These are phyloP conservation scores for Penicillium malachiteum DNA, from an alignment of 495 filamentous ascomycete genomes.

Conservation along the genomic window DNA sequence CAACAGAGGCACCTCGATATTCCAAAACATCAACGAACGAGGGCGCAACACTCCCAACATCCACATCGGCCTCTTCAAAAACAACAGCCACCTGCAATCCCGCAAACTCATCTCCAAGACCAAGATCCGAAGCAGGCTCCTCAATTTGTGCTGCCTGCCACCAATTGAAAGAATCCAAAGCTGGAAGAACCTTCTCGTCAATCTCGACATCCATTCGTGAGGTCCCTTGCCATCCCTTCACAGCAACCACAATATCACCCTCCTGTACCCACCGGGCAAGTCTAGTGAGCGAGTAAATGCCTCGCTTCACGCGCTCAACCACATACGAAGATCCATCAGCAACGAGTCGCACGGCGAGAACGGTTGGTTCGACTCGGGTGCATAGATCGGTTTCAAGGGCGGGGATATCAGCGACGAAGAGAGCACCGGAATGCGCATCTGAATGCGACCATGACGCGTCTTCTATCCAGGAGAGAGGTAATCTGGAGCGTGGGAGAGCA, in stretches of 20 bases:
- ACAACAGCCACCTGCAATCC: slow-evolving; percentile 36
- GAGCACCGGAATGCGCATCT: slow-evolving; percentile 48
- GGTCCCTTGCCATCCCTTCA: slow-evolving; percentile 38
- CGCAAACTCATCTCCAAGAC: slow-evolving; percentile 20
- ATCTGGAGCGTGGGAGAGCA: slow-evolving; percentile 57
- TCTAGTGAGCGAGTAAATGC: slow-evolving; percentile 70
- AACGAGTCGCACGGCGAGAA: slow-evolving; percentile 67
- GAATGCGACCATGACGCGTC: slow-evolving; percentile 51
- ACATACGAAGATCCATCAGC: slow-evolving; percentile 61
- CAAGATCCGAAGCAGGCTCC: slow-evolving; percentile 28
- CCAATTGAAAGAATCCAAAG: slow-evolving; percentile 26
- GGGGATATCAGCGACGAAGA: slow-evolving; percentile 61
- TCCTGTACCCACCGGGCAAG: slow-evolving; percentile 62
- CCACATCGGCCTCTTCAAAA: slow-evolving; percentile 21
- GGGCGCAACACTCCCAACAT: slow-evolving; percentile 4
- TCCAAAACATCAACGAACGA: slow-evolving; percentile 26
- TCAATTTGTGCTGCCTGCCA: slow-evolving; percentile 42
- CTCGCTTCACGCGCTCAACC: slow-evolving; percentile 65
- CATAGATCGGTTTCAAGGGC: slow-evolving; percentile 57
- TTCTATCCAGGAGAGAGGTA: slow-evolving; percentile 63
- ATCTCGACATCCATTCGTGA: slow-evolving; percentile 32
- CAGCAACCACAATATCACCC: slow-evolving; percentile 33
- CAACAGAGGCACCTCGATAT: slow-evolving; percentile 20
- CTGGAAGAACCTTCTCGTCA: slow-evolving; percentile 24
- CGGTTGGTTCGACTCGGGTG: slow-evolving; percentile 25